Evolutionary conservation across 208 protist species (phyloP).

Genomic region (Crithidia bombi): DNA sequence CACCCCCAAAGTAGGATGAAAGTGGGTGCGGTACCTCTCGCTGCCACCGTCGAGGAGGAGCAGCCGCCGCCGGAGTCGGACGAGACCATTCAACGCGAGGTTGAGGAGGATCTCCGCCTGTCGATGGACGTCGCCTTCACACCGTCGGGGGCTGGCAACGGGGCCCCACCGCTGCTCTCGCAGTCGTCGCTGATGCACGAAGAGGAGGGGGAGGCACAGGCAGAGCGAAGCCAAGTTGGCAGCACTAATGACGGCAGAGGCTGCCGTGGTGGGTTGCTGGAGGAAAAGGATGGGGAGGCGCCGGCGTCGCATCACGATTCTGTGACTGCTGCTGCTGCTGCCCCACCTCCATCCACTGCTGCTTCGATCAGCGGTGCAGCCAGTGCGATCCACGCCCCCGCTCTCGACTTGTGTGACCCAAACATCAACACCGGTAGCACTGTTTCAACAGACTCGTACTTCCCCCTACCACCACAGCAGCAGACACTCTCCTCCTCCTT

Average conservation of each 20-base stretch:
- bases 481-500: not conserved
- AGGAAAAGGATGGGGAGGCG: not conserved
- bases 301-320: too few species aligned
- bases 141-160: constrained; percentile 28
- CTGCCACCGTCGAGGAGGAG: constrained; percentile 4
- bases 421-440: not conserved
- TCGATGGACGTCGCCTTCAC: constrained; percentile 74
- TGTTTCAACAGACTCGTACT: not conserved
- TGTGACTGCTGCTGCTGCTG: too few species aligned
- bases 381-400: not conserved
- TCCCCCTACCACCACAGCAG: not conserved
- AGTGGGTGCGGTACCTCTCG: too few species aligned
- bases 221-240: not conserved
- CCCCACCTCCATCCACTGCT: not conserved
- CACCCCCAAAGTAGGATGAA: too few species aligned
- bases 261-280: not conserved
- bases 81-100: constrained; percentile 46
- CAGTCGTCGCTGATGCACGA: constrained; percentile 34
- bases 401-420: not conserved
- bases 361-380: not conserved
- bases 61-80: constrained; percentile 23
- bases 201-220: constrained; percentile 17
- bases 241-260: too few species aligned
- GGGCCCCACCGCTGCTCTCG: constrained; percentile 24
- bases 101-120: constrained; percentile 68